These are phyloP conservation scores for Xylariales sp. DNA, from an alignment of 2,329 filamentous ascomycete species.

Conservation along the genomic window DNA sequence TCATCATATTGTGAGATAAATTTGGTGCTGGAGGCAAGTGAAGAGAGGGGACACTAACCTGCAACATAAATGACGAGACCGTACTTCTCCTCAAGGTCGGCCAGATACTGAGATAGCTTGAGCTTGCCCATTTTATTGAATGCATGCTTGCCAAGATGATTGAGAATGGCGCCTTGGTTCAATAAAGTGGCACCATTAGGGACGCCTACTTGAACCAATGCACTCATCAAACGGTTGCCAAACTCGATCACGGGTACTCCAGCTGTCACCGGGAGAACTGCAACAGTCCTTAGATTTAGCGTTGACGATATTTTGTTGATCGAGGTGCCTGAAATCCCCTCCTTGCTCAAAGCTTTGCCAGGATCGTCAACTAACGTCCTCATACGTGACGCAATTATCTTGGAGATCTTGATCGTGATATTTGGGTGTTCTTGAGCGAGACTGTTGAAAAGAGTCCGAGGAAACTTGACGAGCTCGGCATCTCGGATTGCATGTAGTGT, in stretches of 20 bases:
- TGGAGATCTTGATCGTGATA: constrained; percentile 98
- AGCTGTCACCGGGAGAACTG: constrained; percentile 83
- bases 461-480: constrained; percentile 93
- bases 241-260: constrained; percentile 96
- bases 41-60: constrained; percentile 42
- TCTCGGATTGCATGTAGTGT: constrained; percentile 95
- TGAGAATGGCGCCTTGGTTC: constrained; percentile 89
- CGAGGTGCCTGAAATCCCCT: constrained; percentile 53
- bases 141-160: constrained; percentile 90
- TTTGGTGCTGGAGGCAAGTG: constrained; percentile 2
- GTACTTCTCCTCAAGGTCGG: constrained; percentile 95
- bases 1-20: constrained; percentile 41
- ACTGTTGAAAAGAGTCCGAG: constrained; percentile 94
- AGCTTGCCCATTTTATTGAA: constrained; percentile 98
- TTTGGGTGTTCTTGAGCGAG: constrained; percentile 94
- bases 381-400: constrained; percentile 96
- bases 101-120: constrained; percentile 91
- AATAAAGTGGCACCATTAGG: constrained; percentile 86
- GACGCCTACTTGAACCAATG: constrained; percentile 82
- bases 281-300: constrained; percentile 87
- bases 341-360: constrained; percentile 59
- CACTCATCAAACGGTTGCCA: constrained; percentile 80
- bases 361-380: constrained; percentile 81
- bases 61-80: constrained; percentile 93
- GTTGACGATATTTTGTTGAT: constrained; percentile 74